Percentiles rank a stretch among this genome's conserved stretches.
Evolutionary conservation across 2,329 filamentous ascomycete genomes (phyloP).

Genomic region (Calonectria pseudoturangicola): DNA sequence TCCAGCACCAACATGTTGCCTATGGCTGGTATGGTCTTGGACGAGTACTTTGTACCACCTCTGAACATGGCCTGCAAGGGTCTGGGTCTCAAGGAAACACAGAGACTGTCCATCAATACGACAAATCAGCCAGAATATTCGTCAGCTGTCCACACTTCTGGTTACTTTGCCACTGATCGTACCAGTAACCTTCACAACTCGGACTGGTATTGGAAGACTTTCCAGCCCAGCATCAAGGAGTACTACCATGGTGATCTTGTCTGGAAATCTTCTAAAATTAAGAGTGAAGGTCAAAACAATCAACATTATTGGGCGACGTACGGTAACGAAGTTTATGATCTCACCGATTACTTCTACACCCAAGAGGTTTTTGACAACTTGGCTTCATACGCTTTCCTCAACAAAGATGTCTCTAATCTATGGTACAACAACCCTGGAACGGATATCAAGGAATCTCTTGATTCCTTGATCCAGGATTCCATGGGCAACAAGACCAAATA

Average conservation of each 20-base stretch:
- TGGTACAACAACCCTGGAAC: constrained; percentile 85
- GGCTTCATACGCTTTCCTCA: constrained; percentile 81
- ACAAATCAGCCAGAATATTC: constrained; percentile 70
- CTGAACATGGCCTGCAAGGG: constrained; percentile 84
- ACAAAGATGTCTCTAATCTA: constrained; percentile 78
- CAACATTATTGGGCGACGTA: constrained; percentile 88
- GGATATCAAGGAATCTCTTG: constrained; percentile 83
- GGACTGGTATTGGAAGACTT: constrained; percentile 86
- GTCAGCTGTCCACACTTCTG: constrained; percentile 81
- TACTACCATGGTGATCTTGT: constrained; percentile 94
- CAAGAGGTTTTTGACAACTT: constrained; percentile 74
- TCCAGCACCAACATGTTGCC: constrained; percentile 81
- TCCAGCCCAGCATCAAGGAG: constrained; percentile 86
- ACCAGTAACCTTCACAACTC: constrained; percentile 75
- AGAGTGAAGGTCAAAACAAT: constrained; percentile 78
- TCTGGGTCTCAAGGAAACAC: constrained; percentile 76
- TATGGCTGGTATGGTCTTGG: constrained; percentile 86
- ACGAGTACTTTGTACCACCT: constrained; percentile 90
- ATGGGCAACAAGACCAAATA: constrained; percentile 71
- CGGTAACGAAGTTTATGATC: constrained; percentile 85
- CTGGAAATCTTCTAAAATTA: constrained; percentile 76
- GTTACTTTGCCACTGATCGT: constrained; percentile 73
- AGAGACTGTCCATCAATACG: constrained; percentile 78
- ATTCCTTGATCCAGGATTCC: constrained; percentile 69
- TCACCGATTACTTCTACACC: constrained; percentile 94